These are phyloP conservation scores for Pichia scutulata DNA, from an alignment of 805 yeast genomes.

Conservation along the genomic window DNA sequence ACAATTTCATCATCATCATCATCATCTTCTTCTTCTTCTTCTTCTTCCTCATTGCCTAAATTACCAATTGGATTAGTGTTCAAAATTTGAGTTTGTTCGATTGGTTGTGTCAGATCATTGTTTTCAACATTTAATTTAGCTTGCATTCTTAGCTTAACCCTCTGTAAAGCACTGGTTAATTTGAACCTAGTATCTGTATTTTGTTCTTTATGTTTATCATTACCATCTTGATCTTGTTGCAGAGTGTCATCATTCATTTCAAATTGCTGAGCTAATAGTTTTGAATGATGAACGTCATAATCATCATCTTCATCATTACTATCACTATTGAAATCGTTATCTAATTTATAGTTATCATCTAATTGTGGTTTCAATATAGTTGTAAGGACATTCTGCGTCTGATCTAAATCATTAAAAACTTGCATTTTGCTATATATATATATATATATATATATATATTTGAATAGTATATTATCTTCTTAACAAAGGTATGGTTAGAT, in stretches of 20 bases:
- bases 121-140: background rate
- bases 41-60: background rate
- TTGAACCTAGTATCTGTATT: too few species aligned
- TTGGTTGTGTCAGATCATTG: background rate
- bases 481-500: too few species aligned
- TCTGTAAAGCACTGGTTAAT: slow-evolving; percentile 1
- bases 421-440: background rate
- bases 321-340: background rate
- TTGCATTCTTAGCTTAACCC: slow-evolving; percentile 2
- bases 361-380: background rate
- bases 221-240: background rate
- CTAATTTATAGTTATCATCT: background rate
- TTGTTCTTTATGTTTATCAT: too few species aligned
- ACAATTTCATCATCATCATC: background rate
- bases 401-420: background rate
- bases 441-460: too few species aligned
- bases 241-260: slow-evolving; percentile 1
- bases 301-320: background rate
- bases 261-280: slow-evolving; percentile 3
- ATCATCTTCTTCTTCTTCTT: background rate
- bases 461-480: too few species aligned
- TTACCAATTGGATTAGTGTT: background rate
- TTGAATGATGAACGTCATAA: slow-evolving; percentile 4
- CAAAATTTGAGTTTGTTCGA: background rate
- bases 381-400: background rate